Conservation (phyloP, 495 filamentous ascomycete genomes). For the Penicillium diatomitis region DNA sequence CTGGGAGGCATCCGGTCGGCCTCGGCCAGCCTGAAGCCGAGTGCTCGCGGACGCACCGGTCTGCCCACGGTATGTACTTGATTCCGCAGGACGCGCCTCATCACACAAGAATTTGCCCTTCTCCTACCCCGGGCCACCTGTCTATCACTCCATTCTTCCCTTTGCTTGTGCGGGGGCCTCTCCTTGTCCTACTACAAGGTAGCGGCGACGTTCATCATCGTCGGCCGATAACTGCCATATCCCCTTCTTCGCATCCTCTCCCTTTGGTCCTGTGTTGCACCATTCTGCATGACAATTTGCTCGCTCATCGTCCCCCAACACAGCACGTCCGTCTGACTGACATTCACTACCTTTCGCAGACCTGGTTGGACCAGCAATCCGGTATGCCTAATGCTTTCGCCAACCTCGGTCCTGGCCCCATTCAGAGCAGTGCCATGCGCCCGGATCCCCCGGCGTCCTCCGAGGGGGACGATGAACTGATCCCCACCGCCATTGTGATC, state of each 20-base stretch:
- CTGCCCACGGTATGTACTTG: slow-evolving; percentile 48
- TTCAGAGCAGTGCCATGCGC: slow-evolving; percentile 45
- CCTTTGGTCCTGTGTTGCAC: no score
- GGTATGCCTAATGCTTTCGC: slow-evolving; percentile 44
- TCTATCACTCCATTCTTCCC: neutral
- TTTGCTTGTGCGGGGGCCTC: neutral
- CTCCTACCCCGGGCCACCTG: neutral
- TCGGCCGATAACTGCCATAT: no score
- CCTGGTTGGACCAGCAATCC: slow-evolving; percentile 53
- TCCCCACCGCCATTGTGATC: slow-evolving; percentile 97
- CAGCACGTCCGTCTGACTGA: neutral
- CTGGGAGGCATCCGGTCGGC: slow-evolving; percentile 45
- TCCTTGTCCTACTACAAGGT: no score
- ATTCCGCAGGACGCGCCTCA: neutral
- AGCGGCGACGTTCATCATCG: no score
- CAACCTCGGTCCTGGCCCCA: slow-evolving; percentile 42
- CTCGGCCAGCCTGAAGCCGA: slow-evolving; percentile 49
- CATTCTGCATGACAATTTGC: no score
- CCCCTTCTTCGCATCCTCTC: no score
- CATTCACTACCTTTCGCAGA: slow-evolving; percentile 21
- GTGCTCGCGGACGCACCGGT: slow-evolving; percentile 42
- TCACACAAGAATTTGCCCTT: neutral
- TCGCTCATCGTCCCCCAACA: no score
- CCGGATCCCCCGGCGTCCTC: slow-evolving; percentile 39
- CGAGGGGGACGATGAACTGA: slow-evolving; percentile 72